phyloP scores from a whole-genome alignment of 2,329 filamentous ascomycete genomes.

The Pseudogymnoascus sp. region DNA sequence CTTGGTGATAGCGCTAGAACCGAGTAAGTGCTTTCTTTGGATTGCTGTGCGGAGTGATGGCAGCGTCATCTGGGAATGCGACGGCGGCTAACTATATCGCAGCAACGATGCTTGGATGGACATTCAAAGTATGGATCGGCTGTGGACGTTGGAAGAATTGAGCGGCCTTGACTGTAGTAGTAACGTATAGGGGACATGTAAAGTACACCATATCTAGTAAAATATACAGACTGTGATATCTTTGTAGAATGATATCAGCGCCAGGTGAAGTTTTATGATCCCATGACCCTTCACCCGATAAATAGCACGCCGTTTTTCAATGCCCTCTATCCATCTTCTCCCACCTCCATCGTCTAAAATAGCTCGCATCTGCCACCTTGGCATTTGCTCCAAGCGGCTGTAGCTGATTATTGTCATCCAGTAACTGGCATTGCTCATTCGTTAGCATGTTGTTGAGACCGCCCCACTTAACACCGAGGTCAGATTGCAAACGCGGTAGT shows the following conservation, averaged over 20 bases:
- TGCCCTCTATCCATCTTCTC: neutral
- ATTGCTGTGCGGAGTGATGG: neutral
- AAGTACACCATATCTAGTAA: neutral
- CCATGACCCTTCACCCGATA: neutral
- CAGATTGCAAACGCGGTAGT: neutral
- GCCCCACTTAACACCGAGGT: neutral
- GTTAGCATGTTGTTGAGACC: neutral
- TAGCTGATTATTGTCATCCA: neutral
- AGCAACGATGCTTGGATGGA: neutral
- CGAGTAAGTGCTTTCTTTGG: neutral
- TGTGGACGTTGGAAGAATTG: neutral
- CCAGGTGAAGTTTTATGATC: neutral
- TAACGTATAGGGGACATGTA: neutral
- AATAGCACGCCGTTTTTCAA: neutral
- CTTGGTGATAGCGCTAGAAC: neutral
- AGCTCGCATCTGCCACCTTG: neutral
- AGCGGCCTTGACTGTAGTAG: neutral
- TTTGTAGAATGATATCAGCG: neutral
- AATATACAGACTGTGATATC: neutral
- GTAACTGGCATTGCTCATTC: neutral
- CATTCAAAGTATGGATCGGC: neutral
- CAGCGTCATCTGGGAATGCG: neutral
- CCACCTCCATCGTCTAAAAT: neutral
- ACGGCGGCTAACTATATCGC: neutral
- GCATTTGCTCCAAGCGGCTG: neutral